Base-by-base conservation (phyloP, 768 basidiomycete species). In the Tricholoma matsutake region DNA sequence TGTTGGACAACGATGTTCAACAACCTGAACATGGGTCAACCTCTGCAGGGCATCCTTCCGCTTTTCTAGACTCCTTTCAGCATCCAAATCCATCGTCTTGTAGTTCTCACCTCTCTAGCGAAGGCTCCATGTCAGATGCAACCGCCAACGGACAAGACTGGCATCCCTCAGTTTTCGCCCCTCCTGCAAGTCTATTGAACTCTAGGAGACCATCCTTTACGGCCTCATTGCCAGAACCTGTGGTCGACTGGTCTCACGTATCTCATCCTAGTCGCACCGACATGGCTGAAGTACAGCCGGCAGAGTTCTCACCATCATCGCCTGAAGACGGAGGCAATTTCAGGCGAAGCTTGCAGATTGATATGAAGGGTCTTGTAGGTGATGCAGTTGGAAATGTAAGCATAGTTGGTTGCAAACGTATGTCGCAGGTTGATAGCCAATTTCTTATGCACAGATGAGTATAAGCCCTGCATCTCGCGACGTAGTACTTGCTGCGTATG, bases 381-480 rank as follows among this genome's bases (percentile, higher is more conserved):
- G 89, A 91, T 71, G 90, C 90, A 25, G 89, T 93, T 1, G 91
- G 91, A 8, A 93, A 91, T 71, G 91, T 92, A 58, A 69, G 89
- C 80, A 8, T 16, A 29, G 10, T 61, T 16, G 8, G n/a, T 58
- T 25, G 14, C n/a, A 49, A 29, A 41, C 28, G 47, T 13, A 2
- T 31, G 16, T 29, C 35, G 52, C 18, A 13, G 29, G 64, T 51
- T 29, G n/a, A 20, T 39, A 25, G 32, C 57, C 64, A 35, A 70
- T 47, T 31, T 22, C 18, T 4, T 45, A n/a, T 54, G 1, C 56
- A 9, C 67, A 94, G 92, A 92, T 94, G 92, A 92, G 90, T 60
- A 96, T 97, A 57, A 91, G 92, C 66, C 96, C 96, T 9, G 81
- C 88, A 5, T 89, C 86, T 56, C 83, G 96, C 20, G 96, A 98